Evolutionary conservation across 208 protist genomes (phyloP).

Genomic region (Crithidia brevicula): DNA sequence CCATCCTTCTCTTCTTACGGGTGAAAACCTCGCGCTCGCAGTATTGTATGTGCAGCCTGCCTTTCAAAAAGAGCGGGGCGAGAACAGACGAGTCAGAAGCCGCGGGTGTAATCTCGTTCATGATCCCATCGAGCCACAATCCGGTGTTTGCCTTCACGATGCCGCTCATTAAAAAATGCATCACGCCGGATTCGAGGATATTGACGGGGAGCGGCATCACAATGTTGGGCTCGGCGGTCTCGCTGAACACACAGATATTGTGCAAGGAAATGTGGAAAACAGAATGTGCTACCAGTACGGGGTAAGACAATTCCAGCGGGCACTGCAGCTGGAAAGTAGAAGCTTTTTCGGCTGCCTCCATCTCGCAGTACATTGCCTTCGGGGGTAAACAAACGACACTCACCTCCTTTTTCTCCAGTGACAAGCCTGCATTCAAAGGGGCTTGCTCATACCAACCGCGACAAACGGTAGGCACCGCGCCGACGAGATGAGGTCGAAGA

Average conservation of each 20-base stretch:
- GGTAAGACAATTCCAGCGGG: slow-evolving; percentile 80
- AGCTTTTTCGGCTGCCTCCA: slow-evolving; percentile 43
- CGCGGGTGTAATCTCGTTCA: slow-evolving; percentile 45
- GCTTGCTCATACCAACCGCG: slow-evolving; percentile 85
- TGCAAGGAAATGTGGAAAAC: slow-evolving; percentile 77
- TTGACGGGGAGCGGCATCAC: slow-evolving; percentile 57
- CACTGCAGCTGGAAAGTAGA: slow-evolving; percentile 58
- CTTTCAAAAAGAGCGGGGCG: slow-evolving; percentile 49
- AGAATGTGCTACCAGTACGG: slow-evolving; percentile 67
- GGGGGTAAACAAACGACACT: slow-evolving; percentile 64
- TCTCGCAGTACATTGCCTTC: slow-evolving; percentile 49
- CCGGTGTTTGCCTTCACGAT: slow-evolving; percentile 38
- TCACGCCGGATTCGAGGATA: slow-evolving; percentile 60
- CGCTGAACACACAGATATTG: slow-evolving; percentile 82
- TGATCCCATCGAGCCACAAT: slow-evolving; percentile 75
- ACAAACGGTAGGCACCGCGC: slow-evolving; percentile 44
- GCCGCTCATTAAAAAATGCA: slow-evolving; percentile 56
- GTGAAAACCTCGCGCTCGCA: slow-evolving; percentile 55
- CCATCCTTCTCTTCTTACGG: slow-evolving; percentile 35
- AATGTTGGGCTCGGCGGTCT: slow-evolving; percentile 33
- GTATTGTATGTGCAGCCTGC: slow-evolving; percentile 42
- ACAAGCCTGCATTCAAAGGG: slow-evolving; percentile 35
- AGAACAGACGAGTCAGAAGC: slow-evolving; percentile 55
- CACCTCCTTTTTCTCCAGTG: slow-evolving; percentile 53
- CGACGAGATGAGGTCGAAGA: slow-evolving; percentile 20